A percentile compares a stretch with the other conserved stretches of the same genome.
phyloP scores from a whole-genome alignment of 2,329 filamentous ascomycete species.

The Ramularia collo-cygni region DNA sequence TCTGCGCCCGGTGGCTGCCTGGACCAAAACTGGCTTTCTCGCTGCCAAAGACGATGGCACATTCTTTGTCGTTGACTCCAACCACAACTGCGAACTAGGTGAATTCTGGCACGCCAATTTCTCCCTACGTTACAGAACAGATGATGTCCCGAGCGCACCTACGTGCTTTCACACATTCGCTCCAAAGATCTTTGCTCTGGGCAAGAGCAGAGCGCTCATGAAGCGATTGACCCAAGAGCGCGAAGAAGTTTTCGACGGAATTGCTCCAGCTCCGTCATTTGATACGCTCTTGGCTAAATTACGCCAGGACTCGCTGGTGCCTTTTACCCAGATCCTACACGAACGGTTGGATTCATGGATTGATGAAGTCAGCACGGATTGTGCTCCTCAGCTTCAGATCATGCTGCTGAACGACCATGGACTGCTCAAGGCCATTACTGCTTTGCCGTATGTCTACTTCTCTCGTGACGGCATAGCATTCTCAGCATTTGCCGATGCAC shows the following conservation, averaged over 20 bases:
- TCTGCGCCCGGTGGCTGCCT: conserved; percentile 67
- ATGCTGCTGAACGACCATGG: conserved; percentile 64
- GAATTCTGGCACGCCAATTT: conserved; percentile 74
- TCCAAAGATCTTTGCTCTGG: conserved; percentile 71
- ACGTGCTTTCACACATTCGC: conserved; percentile 65
- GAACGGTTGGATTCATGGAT: conserved; percentile 70
- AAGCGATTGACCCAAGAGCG: conserved; percentile 55
- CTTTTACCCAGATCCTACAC: conserved; percentile 70
- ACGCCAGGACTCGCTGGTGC: conserved; percentile 26
- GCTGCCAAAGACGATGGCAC: conserved; percentile 47
- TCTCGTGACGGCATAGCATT: conserved; percentile 66
- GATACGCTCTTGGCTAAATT: conserved; percentile 3
- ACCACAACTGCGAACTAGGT: conserved; percentile 49
- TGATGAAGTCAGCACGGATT: conserved; percentile 62
- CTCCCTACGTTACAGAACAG: conserved; percentile 54
- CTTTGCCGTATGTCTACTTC: conserved; percentile 67
- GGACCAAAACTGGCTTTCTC: conserved; percentile 77
- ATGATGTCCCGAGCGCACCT: conserved; percentile 61
- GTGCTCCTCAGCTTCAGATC: conserved; percentile 58
- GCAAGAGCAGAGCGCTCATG: conserved; percentile 83
- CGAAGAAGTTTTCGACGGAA: background rate
- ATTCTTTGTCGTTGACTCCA: conserved; percentile 66
- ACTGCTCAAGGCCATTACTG: conserved; percentile 57
- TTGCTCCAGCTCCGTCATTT: conserved; percentile 4
- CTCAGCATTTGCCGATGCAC: conserved; percentile 55